A percentile compares a stretch with the other conserved stretches of the same genome.
phyloP scores from a whole-genome alignment of 1,284 basidiomycete species.

The Cutaneotrichosporon mucoides region DNA sequence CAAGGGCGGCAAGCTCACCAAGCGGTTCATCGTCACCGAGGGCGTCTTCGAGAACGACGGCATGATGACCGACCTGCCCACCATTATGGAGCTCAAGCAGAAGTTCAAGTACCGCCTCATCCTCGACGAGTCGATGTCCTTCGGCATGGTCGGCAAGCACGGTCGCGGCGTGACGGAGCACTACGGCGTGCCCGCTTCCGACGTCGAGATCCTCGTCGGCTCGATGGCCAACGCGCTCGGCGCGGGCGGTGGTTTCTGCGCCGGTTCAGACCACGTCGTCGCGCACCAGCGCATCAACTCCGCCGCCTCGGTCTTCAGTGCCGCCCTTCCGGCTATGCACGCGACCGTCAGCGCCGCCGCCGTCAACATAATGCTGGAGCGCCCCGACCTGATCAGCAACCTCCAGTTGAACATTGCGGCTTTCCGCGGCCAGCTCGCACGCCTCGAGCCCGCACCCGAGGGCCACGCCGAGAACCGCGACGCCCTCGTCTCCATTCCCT shows the following conservation, averaged over 20 bases:
- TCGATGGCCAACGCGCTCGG: conserved; percentile 81
- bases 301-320: conserved; percentile 92
- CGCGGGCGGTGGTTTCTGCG: conserved; percentile 90
- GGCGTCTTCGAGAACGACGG: conserved; percentile 96
- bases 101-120: conserved; percentile 96
- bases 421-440: conserved; percentile 71
- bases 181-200: conserved; percentile 70
- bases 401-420: conserved; percentile 77
- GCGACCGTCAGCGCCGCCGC: conserved; percentile 81
- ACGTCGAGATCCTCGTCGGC: conserved; percentile 61
- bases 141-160: conserved; percentile 86
- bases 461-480: conserved; percentile 30
- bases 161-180: conserved; percentile 92
- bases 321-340: conserved; percentile 85
- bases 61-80: conserved; percentile 82
- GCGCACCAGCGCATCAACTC: conserved; percentile 98
- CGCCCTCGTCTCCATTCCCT: conserved; percentile 76
- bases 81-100: conserved; percentile 78
- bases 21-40: conserved; percentile 94
- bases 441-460: conserved; percentile 52
- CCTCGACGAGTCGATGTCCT: conserved; percentile 89
- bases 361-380: conserved; percentile 68
- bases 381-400: conserved; percentile 66
- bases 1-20: conserved; percentile 72
- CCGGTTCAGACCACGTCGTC: conserved; percentile 76